These are phyloP conservation scores for Pythium rishiriense DNA, from an alignment of 352 stramenopile genomes.

Conservation along the genomic window DNA sequence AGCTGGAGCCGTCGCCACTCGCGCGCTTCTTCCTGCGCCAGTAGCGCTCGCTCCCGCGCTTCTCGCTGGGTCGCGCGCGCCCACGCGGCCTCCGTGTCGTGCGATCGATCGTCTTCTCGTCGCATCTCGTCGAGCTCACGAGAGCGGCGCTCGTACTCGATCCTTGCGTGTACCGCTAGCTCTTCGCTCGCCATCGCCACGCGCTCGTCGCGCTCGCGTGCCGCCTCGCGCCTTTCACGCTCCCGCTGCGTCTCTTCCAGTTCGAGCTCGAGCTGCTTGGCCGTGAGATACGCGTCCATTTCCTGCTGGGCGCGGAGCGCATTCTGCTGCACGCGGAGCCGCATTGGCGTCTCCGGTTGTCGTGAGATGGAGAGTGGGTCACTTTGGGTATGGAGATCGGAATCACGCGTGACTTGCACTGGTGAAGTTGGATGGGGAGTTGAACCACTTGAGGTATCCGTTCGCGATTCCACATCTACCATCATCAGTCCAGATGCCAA, in stretches of 20 bases:
- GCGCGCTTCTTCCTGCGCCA: slow-evolving; percentile 21
- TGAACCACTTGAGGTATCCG: too few species aligned
- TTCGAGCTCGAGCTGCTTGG: slow-evolving; percentile 28
- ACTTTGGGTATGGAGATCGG: too few species aligned
- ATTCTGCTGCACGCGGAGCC: background rate
- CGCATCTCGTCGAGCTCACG: background rate
- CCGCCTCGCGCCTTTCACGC: slow-evolving; percentile 19
- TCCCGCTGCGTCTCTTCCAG: slow-evolving; percentile 26
- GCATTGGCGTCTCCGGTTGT: background rate
- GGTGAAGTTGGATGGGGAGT: background rate
- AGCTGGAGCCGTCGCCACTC: slow-evolving; percentile 1
- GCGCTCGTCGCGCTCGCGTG: slow-evolving; percentile 5
- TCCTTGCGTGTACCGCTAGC: background rate
- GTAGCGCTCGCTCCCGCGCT: background rate
- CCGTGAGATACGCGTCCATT: slow-evolving; percentile 8
- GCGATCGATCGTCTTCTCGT: slow-evolving; percentile 9
- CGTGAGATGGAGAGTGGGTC: too few species aligned
- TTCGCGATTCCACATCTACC: too few species aligned
- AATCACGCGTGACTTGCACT: background rate
- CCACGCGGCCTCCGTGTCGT: background rate
- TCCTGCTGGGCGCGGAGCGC: slow-evolving; percentile 8
- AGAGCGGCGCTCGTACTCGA: background rate
- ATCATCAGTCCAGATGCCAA: too few species aligned
- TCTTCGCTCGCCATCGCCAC: slow-evolving; percentile 31
- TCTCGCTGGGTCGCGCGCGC: background rate